These are phyloP conservation scores for Mycena citricolor DNA, from an alignment of 1,284 basidiomycete genomes.

Conservation along the genomic window DNA sequence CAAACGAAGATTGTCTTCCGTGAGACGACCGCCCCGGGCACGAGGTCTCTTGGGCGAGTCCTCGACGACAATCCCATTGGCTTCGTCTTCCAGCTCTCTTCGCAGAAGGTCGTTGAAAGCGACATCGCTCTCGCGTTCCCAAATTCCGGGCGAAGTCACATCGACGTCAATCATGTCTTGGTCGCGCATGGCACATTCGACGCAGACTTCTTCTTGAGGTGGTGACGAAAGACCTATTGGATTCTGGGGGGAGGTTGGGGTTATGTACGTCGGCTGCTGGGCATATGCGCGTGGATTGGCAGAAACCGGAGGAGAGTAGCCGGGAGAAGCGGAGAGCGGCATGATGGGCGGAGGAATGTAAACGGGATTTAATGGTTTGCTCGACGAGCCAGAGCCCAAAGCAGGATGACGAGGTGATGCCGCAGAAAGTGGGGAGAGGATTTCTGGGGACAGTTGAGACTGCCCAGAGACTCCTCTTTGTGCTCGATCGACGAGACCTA, in stretches of 20 bases:
- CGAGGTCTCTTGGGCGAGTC: constrained; percentile 57
- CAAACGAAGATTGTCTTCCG: constrained; percentile 80
- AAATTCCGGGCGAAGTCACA: constrained; percentile 83
- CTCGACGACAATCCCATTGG: constrained; percentile 44
- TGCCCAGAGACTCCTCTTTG: constrained; percentile 23
- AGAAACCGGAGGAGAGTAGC: constrained; percentile 60
- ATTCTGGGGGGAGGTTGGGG: constrained; percentile 51
- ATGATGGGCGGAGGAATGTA: constrained; percentile 35
- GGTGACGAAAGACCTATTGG: constrained; percentile 60
- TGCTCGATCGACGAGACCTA: constrained; percentile 26
- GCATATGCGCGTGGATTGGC: constrained; percentile 65
- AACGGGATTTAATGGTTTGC: constrained; percentile 23
- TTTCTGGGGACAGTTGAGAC: constrained; percentile 26
- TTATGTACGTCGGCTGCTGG: constrained; percentile 76
- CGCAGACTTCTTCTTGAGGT: constrained; percentile 74
- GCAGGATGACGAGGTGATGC: constrained; percentile 46
- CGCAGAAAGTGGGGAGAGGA: constrained; percentile 33
- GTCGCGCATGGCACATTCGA: constrained; percentile 99
- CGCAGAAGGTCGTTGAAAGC: constrained; percentile 77
- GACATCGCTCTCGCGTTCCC: constrained; percentile 90
- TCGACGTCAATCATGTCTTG: constrained; percentile 97
- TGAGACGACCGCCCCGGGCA: constrained; percentile 66
- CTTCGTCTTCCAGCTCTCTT: constrained; percentile 72
- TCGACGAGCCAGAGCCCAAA: constrained; percentile 38
- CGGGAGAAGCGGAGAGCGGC: constrained; percentile 56